phyloP scores from a whole-genome alignment of 768 basidiomycete genomes.

The Pseudohyphozyma bogoriensis region DNA sequence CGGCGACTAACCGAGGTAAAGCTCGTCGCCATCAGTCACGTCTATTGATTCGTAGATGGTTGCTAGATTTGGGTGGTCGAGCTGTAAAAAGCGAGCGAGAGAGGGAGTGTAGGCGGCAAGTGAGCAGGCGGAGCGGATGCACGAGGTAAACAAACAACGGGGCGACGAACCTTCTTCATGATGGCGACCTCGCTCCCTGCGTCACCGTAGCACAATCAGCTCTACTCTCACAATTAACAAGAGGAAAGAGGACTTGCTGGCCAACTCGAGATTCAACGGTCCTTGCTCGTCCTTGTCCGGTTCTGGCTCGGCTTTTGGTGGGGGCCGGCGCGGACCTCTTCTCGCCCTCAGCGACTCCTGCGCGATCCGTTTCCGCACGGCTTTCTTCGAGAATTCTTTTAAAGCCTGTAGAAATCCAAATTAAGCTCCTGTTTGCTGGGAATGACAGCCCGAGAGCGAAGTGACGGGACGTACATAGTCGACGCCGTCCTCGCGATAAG shows the following conservation, averaged over 20 bases:
- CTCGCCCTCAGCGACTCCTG: background rate
- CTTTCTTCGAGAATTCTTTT: background rate
- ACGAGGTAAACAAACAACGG: background rate
- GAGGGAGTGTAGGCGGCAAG: too few species aligned
- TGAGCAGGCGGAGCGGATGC: too few species aligned
- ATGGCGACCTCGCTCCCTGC: conserved; percentile 24
- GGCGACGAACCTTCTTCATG: conserved; percentile 25
- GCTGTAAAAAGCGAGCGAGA: background rate
- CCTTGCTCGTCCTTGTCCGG: conserved; percentile 10
- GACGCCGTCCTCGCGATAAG: conserved; percentile 15
- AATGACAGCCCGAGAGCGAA: background rate
- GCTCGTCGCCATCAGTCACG: conserved; percentile 28
- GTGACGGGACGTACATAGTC: conserved; percentile 13
- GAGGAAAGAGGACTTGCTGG: background rate
- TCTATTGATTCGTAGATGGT: conserved; percentile 30
- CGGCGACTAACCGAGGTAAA: conserved; percentile 24
- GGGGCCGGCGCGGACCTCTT: background rate
- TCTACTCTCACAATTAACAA: background rate
- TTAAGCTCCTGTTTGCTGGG: background rate
- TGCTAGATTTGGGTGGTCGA: conserved; percentile 27
- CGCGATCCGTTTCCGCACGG: background rate
- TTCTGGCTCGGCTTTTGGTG: background rate
- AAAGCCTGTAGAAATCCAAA: background rate
- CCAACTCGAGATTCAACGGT: conserved; percentile 24
- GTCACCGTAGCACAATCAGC: background rate